These are phyloP conservation scores for Hypoxylon fuscum DNA, from an alignment of 495 filamentous ascomycete genomes.

Conservation along the genomic window DNA sequence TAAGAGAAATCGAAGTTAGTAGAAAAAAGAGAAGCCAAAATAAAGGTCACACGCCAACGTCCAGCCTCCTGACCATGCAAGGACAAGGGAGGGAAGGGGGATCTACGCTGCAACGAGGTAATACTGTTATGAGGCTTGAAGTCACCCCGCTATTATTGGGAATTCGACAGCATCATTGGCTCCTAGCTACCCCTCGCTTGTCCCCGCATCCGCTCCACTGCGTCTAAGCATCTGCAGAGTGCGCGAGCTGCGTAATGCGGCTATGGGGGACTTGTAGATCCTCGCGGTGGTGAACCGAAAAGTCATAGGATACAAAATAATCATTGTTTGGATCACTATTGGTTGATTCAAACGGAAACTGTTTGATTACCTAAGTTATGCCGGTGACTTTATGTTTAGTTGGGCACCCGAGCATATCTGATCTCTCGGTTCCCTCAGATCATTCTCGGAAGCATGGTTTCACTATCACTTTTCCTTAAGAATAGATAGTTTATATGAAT, in stretches of 20 bases:
- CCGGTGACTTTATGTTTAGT: too few relatives aligned
- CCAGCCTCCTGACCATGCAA: slow-evolving; percentile 41
- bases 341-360: too few relatives aligned
- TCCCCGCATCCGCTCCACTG: slow-evolving; percentile 10
- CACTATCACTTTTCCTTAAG: too few relatives aligned
- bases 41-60: slow-evolving; percentile 34
- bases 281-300: not conserved
- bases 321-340: not conserved
- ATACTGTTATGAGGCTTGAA: slow-evolving; percentile 26
- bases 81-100: slow-evolving; percentile 18
- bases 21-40: slow-evolving; percentile 7
- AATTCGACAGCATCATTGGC: slow-evolving; percentile 1
- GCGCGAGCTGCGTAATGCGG: slow-evolving; percentile 20
- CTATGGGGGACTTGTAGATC: slow-evolving; percentile 13
- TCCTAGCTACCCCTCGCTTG: not conserved
- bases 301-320: not conserved
- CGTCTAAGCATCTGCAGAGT: slow-evolving; percentile 4
- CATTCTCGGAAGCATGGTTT: too few relatives aligned
- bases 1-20: slow-evolving; percentile 14
- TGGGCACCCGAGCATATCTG: too few relatives aligned
- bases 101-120: slow-evolving; percentile 29
- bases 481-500: too few relatives aligned
- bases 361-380: too few relatives aligned
- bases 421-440: too few relatives aligned
- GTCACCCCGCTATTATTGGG: slow-evolving; percentile 7